These are phyloP conservation scores for Pseudogymnoascus sp. DNA, from an alignment of 2,329 filamentous ascomycete genomes.

Conservation along the genomic window DNA sequence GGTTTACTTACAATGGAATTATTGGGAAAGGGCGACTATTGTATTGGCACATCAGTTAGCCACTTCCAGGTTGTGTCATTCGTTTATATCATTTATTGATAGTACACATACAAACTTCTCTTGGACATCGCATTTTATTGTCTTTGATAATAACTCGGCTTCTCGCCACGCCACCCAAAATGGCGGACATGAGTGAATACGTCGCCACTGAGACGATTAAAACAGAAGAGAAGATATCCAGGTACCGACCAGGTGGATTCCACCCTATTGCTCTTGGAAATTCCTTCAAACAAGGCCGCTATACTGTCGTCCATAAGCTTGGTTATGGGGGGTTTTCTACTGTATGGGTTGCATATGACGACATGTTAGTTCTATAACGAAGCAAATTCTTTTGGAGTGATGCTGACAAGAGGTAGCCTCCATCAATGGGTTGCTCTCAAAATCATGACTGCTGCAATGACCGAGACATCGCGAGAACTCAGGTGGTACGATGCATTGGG, in stretches of 20 bases:
- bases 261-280: conserved; percentile 24
- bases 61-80: not conserved
- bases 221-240: not conserved
- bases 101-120: not conserved
- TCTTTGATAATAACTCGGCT: not conserved
- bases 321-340: conserved; percentile 20
- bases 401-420: not conserved
- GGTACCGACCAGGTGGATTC: conserved; percentile 16
- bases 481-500: not conserved
- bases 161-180: not conserved
- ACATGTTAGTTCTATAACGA: not conserved
- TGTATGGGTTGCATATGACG: conserved; percentile 23
- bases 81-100: not conserved
- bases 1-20: not conserved
- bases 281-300: conserved; percentile 13
- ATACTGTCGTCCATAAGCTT: conserved; percentile 21
- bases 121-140: not conserved
- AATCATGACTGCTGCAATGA: not conserved
- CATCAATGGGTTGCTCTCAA: conserved; percentile 5
- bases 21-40: not conserved
- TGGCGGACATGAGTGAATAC: not conserved
- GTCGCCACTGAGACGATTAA: not conserved
- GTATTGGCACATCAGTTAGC: not conserved
- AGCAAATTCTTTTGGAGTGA: not conserved
- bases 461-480: not conserved